Base-by-base conservation (phyloP, 2,329 filamentous ascomycete species). In the Didymella sp. region DNA sequence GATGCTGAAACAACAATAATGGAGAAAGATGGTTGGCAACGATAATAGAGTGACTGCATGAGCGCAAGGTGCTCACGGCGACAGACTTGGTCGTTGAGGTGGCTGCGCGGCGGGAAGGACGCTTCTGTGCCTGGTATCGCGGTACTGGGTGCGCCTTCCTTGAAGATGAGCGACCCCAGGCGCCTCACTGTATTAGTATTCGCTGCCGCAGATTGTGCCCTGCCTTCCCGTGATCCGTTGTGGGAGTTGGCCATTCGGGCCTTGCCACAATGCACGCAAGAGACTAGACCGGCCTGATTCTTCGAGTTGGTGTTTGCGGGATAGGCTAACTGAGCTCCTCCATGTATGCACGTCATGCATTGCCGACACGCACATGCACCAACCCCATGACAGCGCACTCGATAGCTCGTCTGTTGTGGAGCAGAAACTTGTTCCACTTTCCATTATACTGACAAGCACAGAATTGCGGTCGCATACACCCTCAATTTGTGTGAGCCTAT, bases 221-320 rank as follows among this genome's bases (percentile, higher is more conserved):
- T 51, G 40, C 27, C 42, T 45, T 46, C 58, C 51, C 44, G 45
- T 56, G 48, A 56, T 45, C 45, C 17, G 31, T 42, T 42, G 41
- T 47, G 41, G 38, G n/a, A 33, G 30, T 52, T 48, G 51, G 43
- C 54, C 49, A 51, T 61, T 46, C 42, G 53, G 43, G 40, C 45
- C 31, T 51, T 49, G 59, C 55, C 51, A 53, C 56, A 40, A 41
- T 51, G 41, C 52, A 46, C 38, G 33, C 52, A 57, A 57, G 42
- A 42, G 45, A 33, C 56, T 57, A 47, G 56, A 54, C 49, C 52
- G 50, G 50, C 25, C 56, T 44, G 48, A 52, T 57, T 43, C 51
- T 54, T 51, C 15, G 46, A 56, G 42, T 41, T 61, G 59, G 43
- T 47, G 22, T 55, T 51, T 47, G 46, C 33, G 33, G 46, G 45